Evolutionary conservation across 192 early-diverging fungal species (phyloP).

Genomic region (Coemansia sp.): DNA sequence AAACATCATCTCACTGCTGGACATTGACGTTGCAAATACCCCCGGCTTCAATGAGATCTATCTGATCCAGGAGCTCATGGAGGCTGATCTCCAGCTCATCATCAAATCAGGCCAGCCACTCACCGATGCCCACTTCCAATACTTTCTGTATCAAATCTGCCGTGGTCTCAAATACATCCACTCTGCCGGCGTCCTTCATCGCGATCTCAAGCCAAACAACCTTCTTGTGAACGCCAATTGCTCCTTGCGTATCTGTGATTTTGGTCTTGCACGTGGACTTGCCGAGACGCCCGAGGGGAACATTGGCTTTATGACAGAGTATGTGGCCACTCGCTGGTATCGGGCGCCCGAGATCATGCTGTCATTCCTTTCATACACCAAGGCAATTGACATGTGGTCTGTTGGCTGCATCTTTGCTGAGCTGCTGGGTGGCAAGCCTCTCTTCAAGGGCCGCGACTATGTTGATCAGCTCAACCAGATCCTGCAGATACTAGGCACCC

Average conservation of each 20-base stretch:
- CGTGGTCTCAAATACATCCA: conserved; percentile 99
- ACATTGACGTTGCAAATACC: conserved; percentile 82
- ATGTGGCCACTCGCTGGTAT: conserved; percentile 99
- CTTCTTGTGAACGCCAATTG: conserved; percentile 89
- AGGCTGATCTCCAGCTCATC: conserved; percentile 97
- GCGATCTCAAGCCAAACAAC: conserved; percentile 96
- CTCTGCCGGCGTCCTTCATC: conserved; percentile 95
- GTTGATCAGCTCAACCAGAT: conserved; percentile 99
- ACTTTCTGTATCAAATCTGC: conserved; percentile 97
- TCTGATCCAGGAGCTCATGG: conserved; percentile 98
- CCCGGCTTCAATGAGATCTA: conserved; percentile 93
- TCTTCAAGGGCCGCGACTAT: conserved; percentile 96
- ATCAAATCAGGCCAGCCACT: conserved; percentile 91
- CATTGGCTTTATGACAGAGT: conserved; percentile 98
- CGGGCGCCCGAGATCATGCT: conserved; percentile 98
- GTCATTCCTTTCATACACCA: conserved; percentile 96
- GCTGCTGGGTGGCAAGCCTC: conserved; percentile 85
- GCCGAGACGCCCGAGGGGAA: conserved; percentile 77
- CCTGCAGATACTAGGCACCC: conserved; percentile 90
- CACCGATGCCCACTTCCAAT: conserved; percentile 96
- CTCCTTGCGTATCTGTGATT: conserved; percentile 96
- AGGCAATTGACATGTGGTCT: conserved; percentile 99
- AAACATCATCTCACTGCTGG: conserved; percentile 90
- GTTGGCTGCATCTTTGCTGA: conserved; percentile 99
- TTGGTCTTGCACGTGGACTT: conserved; percentile 95